These are phyloP conservation scores for Poronia punctata DNA, from an alignment of 495 filamentous ascomycete genomes.

Conservation along the genomic window DNA sequence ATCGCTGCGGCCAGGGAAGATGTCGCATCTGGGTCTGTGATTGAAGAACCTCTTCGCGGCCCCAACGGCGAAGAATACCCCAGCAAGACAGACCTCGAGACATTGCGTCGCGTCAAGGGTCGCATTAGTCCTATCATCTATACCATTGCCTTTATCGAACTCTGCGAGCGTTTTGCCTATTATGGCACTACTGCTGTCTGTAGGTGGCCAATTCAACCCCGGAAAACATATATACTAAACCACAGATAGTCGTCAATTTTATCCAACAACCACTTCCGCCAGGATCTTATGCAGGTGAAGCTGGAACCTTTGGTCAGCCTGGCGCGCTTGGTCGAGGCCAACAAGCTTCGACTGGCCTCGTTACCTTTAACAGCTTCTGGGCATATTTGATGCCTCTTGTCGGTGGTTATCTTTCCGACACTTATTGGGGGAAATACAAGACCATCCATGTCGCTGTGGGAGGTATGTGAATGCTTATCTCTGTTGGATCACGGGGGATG, in stretches of 20 bases:
- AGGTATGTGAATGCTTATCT: neutral
- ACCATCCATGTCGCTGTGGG: constrained; percentile 55
- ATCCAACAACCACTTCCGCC: constrained; percentile 57
- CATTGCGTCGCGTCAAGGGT: constrained; percentile 58
- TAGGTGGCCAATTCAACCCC: constrained; percentile 21
- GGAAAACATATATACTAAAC: constrained; percentile 7
- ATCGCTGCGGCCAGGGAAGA: neutral
- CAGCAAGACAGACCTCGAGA: constrained; percentile 53
- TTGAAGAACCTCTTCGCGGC: constrained; percentile 15
- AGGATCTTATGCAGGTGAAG: constrained; percentile 55
- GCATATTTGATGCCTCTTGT: constrained; percentile 62
- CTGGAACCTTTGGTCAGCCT: constrained; percentile 40
- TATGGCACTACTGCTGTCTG: constrained; percentile 70
- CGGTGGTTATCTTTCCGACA: constrained; percentile 64
- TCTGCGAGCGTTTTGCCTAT: constrained; percentile 74
- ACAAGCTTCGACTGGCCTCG: constrained; percentile 56
- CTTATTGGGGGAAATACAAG: constrained; percentile 62
- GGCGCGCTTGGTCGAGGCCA: constrained; percentile 66
- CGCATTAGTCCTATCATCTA: constrained; percentile 58
- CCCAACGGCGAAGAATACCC: constrained; percentile 35
- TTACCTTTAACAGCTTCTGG: constrained; percentile 70
- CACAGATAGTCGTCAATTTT: constrained; percentile 48
- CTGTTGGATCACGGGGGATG: neutral
- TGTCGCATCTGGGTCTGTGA: constrained; percentile 12
- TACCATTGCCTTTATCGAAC: constrained; percentile 66